A percentile compares a stretch with the other conserved stretches of the same genome.
Conservation (phyloP, 192 early-diverging fungal genomes). For the Coemansia sp. region DNA sequence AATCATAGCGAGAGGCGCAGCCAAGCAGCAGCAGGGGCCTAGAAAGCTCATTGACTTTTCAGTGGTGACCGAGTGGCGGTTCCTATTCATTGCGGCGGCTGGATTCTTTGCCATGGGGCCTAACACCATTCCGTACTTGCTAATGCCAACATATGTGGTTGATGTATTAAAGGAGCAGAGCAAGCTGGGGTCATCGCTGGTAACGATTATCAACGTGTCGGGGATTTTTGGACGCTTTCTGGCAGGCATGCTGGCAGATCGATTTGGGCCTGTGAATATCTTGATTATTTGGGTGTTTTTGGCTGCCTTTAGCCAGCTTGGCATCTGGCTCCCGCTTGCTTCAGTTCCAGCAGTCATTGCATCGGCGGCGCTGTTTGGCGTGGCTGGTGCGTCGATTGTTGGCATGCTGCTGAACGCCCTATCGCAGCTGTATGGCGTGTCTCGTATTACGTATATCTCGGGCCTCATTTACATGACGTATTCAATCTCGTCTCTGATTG, state of each 20-base stretch:
- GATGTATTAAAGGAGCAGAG: conserved; percentile 37
- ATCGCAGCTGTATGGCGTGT: conserved; percentile 42
- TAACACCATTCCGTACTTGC: conserved; percentile 52
- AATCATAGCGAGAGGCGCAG: conserved; percentile 21
- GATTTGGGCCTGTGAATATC: conserved; percentile 42
- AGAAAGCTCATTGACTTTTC: conserved; percentile 32
- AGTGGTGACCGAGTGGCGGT: conserved; percentile 40
- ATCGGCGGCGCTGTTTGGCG: conserved; percentile 42
- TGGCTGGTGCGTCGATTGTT: conserved; percentile 39
- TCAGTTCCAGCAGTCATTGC: conserved; percentile 26
- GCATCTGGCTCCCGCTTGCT: conserved; percentile 50
- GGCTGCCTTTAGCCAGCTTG: conserved; percentile 43
- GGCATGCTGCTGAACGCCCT: conserved; percentile 47
- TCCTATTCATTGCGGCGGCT: conserved; percentile 39
- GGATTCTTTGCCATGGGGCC: conserved; percentile 55
- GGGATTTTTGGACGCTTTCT: conserved; percentile 49
- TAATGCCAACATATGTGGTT: conserved; percentile 50
- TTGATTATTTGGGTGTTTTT: conserved; percentile 40
- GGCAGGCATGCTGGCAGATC: conserved; percentile 41
- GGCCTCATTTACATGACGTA: conserved; percentile 54
- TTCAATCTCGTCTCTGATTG: conserved; percentile 38
- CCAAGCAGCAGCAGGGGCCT: conserved; percentile 3
- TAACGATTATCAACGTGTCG: conserved; percentile 50
- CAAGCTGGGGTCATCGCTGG: conserved; percentile 30
- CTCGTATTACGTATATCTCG: conserved; percentile 44